Evolutionary conservation across 345 rosid species (phyloP), one percentile per base, ranked within the genome.

Genomic region (Brassica cretica): DNA sequence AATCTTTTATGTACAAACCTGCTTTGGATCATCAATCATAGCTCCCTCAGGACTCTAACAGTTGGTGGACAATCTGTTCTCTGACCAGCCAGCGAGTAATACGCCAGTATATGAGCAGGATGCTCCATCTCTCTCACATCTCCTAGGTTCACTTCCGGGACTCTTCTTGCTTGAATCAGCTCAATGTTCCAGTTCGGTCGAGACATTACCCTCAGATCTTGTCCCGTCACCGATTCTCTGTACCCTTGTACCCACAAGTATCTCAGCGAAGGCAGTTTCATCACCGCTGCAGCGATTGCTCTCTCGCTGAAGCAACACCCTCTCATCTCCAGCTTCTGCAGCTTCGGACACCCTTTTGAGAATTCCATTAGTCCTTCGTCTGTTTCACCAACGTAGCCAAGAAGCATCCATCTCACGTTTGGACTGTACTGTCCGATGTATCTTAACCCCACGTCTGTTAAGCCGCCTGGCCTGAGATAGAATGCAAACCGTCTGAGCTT

Each of bases 241-340:
- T 93, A 95, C 0, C 99, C 98, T 78, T 95, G 98, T 67, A 95
- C 96, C 99, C 99, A 95, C 30, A 95, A 73, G 73, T 91, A 95
- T 84, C 99, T 91, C 75, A 95, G 78, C 35, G 97, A 90, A 65
- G 88, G 72, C 76, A 95, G 71, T 32, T 84, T 88, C 83, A 71
- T 68, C 4, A 81, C 98, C 16, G 94, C 91, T 30, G 61, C 78
- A 5, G 98, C 93, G n/a, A 95, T 77, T 35, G 94, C 99, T 12
- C 59, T 70, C 80, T 91, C 98, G 6, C 89, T 91, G 85, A 95
- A 95, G 84, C 86, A 87, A 78, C 98, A 95, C 5, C 92, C 94
- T 77, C 96, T 88, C 92, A 95, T 95, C 78, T 95, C 99, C 8
- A 95, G 89, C 78, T 89, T 95, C 76, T 87, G 93, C 62, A 95